phyloP scores from a whole-genome alignment of 2,329 filamentous ascomycete genomes.

The Pseudogymnoascus sp. region DNA sequence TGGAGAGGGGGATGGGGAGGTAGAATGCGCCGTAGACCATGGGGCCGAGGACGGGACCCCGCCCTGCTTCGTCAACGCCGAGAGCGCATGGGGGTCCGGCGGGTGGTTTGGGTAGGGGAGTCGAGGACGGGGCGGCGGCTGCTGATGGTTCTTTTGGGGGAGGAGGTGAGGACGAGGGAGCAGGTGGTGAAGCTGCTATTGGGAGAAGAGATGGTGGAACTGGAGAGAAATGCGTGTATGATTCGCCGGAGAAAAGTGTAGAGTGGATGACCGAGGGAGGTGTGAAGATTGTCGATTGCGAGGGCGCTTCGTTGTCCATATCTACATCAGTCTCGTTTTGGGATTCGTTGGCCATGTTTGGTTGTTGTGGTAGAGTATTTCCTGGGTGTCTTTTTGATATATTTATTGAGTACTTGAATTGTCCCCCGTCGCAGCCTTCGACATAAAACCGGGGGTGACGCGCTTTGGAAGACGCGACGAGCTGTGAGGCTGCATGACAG shows the following conservation, averaged over 20 bases:
- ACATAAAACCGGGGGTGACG: constrained; percentile 5
- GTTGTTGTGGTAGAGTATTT: neutral
- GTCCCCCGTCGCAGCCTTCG: neutral
- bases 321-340: constrained; percentile 23
- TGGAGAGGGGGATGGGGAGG: constrained; percentile 64
- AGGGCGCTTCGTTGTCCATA: constrained; percentile 28
- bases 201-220: constrained; percentile 53
- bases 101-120: neutral
- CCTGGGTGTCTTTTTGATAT: neutral
- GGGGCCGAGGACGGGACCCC: constrained; percentile 82
- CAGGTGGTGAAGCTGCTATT: constrained; percentile 16
- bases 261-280: constrained; percentile 58
- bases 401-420: neutral
- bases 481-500: neutral
- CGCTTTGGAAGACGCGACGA: constrained; percentile 11
- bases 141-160: constrained; percentile 14
- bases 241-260: constrained; percentile 52
- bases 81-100: constrained; percentile 57
- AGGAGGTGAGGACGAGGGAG: constrained; percentile 19
- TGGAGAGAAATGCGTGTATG: constrained; percentile 64
- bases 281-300: constrained; percentile 40
- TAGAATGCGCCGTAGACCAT: constrained; percentile 66
- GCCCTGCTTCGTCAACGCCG: constrained; percentile 87
- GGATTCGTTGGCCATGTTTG: constrained; percentile 28
- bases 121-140: constrained; percentile 25